Conservation (phyloP, 495 filamentous ascomycete genomes). For the Penicillium steckii region DNA sequence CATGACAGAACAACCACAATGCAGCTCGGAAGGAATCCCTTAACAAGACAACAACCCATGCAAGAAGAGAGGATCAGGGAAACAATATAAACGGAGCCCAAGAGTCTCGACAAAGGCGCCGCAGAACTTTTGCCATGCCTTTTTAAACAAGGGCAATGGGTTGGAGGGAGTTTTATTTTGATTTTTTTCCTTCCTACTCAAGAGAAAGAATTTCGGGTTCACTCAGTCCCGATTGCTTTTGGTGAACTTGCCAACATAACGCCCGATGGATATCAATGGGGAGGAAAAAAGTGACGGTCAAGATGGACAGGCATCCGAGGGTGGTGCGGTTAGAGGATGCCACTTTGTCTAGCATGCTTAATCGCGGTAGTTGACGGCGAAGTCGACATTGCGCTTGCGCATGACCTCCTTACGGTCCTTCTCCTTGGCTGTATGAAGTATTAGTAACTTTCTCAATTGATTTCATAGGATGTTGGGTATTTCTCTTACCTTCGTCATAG, state of each 20-base stretch:
- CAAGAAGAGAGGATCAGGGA: neutral
- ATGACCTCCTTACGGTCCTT: slow-evolving; percentile 70
- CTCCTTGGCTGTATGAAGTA: slow-evolving; percentile 61
- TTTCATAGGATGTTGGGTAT: neutral
- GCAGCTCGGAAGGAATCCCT: slow-evolving; percentile 3
- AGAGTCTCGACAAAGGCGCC: neutral
- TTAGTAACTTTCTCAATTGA: no score
- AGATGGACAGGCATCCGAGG: slow-evolving; percentile 18
- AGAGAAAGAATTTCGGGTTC: slow-evolving; percentile 9
- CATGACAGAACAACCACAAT: slow-evolving; percentile 9
- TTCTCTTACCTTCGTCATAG: slow-evolving; percentile 72
- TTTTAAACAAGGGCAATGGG: slow-evolving; percentile 5
- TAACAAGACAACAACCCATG: neutral
- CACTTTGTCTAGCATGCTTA: slow-evolving; percentile 14
- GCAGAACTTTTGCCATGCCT: slow-evolving; percentile 8
- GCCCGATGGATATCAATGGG: slow-evolving; percentile 48
- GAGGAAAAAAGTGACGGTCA: slow-evolving; percentile 28
- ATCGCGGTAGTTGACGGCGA: slow-evolving; percentile 21
- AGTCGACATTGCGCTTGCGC: slow-evolving; percentile 58
- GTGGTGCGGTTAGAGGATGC: slow-evolving; percentile 17
- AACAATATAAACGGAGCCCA: neutral
- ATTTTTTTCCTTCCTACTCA: slow-evolving; percentile 7
- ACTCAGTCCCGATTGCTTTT: slow-evolving; percentile 34
- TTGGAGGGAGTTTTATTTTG: no score
- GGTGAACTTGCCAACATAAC: slow-evolving; percentile 43